phyloP scores from a whole-genome alignment of 768 basidiomycete species.

The Boletus subcaerulescens region DNA sequence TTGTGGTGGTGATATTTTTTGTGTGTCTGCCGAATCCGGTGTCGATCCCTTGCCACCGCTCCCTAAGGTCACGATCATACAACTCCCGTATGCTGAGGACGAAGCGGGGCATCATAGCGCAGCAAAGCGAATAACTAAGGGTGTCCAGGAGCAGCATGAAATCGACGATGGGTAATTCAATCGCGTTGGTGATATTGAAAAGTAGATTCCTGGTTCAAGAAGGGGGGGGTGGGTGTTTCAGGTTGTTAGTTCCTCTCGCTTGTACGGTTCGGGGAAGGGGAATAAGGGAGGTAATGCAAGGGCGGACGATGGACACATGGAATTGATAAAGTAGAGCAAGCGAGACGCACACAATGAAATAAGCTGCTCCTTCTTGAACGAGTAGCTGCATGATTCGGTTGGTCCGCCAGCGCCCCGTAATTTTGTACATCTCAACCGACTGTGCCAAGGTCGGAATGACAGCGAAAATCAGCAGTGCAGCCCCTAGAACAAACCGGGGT shows the following conservation, averaged over 20 bases:
- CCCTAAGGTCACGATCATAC: not conserved
- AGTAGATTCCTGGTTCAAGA: constrained; percentile 1
- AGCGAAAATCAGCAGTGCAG: constrained; percentile 3
- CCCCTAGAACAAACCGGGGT: constrained; percentile 3
- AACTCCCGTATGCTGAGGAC: constrained; percentile 12
- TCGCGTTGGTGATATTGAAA: not conserved
- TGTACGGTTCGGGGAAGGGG: not conserved
- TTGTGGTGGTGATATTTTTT: not conserved
- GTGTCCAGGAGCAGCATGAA: not conserved
- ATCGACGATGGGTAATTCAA: no score
- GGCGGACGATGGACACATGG: not conserved
- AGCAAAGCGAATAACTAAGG: not conserved
- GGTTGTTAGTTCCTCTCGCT: not conserved
- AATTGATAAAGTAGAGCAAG: not conserved
- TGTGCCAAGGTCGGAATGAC: not conserved
- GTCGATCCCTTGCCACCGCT: constrained; percentile 3
- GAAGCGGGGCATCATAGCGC: constrained; percentile 13
- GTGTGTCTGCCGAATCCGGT: constrained; percentile 9
- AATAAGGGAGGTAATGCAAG: not conserved
- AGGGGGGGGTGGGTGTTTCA: not conserved
- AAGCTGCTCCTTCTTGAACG: constrained; percentile 8
- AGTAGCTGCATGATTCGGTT: constrained; percentile 6
- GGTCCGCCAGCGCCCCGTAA: constrained; percentile 3
- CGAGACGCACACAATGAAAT: constrained; percentile 14
- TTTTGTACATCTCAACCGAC: constrained; percentile 1